Evolutionary conservation across 1,139 yeast species (phyloP), one percentile per base, ranked within the genome.

Genomic region (Suhomyces chickasaworum): DNA sequence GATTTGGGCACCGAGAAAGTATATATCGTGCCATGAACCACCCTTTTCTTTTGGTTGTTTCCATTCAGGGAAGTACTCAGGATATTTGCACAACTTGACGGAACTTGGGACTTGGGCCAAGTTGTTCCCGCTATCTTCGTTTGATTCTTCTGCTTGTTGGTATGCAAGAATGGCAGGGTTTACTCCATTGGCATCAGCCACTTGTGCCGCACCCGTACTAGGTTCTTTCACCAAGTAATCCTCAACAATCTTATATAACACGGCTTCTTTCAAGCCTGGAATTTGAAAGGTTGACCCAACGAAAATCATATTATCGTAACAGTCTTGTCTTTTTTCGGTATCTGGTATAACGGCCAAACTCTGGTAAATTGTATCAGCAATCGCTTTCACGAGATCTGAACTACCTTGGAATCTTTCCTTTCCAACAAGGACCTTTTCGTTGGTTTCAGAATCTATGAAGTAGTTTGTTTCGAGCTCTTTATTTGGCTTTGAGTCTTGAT

Each of bases 61-160:
- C 98, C 98, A 93, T 57, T 89, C 97, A 1, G 96, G 89, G 68
- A 93, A 93, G 65, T 93, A 91, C 43, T 91, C 98, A 0, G 97
- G 95, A 61, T 82, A 78, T 57, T 85, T 86, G 27, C 85, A 83
- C 44, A 83, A 63, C 55, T 79, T 83, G 46, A 91, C 79, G 10
- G 83, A 74, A 17, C 84, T 81, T 15, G 98, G 98, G 1, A 86
- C 91, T 66, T 91, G 97, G 16, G 62, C 62, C 39, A 69, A 66
- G 35, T 63, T 67, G 6, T 65, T 54, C 21, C 68, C 70, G 9
- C 65, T 61, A 20, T 55, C 59, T 20, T 65, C 57, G 17, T 46
- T 48, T 37, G 48, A 49, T 7, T 50, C 57, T 23, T 59, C 64
- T 0, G 75, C 67, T 58, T 68, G 78, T 54, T 75, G 79, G 53